phyloP scores from a whole-genome alignment of 2,329 filamentous ascomycete species.

The Colletotrichum destructivum region DNA sequence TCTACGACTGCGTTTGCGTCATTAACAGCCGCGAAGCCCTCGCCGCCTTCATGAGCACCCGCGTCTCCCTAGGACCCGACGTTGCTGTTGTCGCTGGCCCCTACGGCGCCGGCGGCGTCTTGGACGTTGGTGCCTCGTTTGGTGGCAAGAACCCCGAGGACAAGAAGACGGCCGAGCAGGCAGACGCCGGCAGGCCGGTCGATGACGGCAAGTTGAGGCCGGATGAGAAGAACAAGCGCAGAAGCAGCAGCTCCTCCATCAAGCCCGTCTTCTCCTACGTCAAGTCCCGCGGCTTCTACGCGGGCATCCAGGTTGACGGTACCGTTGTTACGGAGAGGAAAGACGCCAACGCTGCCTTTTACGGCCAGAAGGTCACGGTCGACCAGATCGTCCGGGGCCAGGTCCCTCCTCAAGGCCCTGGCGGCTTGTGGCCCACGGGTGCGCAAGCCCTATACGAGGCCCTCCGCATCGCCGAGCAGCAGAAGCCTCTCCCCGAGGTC shows the following conservation, averaged over 20 bases:
- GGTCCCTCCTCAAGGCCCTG: slow-evolving; percentile 49
- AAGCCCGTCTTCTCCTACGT: slow-evolving; percentile 77
- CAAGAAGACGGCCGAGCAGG: slow-evolving; percentile 37
- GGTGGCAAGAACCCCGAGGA: slow-evolving; percentile 42
- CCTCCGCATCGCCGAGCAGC: slow-evolving; percentile 52
- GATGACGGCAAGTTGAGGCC: slow-evolving; percentile 62
- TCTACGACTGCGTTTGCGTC: slow-evolving; percentile 90
- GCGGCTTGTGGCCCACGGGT: slow-evolving; percentile 53
- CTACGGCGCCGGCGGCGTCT: slow-evolving; percentile 78
- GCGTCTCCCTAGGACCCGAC: slow-evolving; percentile 84
- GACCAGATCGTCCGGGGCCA: slow-evolving; percentile 64
- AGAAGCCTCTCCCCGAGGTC: slow-evolving; percentile 41
- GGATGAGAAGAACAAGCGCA: slow-evolving; percentile 36
- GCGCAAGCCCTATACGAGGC: slow-evolving; percentile 50
- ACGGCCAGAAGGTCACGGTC: slow-evolving; percentile 72
- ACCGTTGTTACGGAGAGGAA: slow-evolving; percentile 88
- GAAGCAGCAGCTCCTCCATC: slow-evolving; percentile 44
- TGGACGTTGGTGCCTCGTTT: slow-evolving; percentile 69
- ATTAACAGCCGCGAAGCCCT: slow-evolving; percentile 85
- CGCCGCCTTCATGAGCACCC: slow-evolving; percentile 81
- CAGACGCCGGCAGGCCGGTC: slow-evolving; percentile 26
- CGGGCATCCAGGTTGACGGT: slow-evolving; percentile 88
- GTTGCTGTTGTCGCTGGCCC: slow-evolving; percentile 81
- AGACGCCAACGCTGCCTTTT: slow-evolving; percentile 92
- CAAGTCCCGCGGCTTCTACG: slow-evolving; percentile 91